A percentile compares a stretch with the other conserved stretches of the same genome.
Evolutionary conservation across 177 flowering plant genomes (phyloP).

Genomic region (Vitis hybrid): DNA sequence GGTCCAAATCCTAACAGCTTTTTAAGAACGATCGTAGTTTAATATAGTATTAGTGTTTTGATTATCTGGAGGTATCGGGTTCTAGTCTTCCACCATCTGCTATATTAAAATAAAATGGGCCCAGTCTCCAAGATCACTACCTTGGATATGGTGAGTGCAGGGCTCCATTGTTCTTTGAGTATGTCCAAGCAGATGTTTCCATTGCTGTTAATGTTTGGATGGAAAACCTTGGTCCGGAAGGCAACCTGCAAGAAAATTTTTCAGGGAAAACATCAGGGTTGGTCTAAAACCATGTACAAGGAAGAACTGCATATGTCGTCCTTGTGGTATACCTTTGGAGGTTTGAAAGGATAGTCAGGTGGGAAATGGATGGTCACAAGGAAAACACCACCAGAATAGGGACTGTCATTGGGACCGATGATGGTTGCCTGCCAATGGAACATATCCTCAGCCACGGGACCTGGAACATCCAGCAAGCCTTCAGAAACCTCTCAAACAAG

Average conservation of each 20-base stretch:
- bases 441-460: conserved; percentile 41
- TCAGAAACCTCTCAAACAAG: neutral
- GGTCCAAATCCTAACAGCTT: neutral
- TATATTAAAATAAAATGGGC: too few species aligned
- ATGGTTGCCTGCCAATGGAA: conserved; percentile 46
- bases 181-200: conserved; percentile 45
- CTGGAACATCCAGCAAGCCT: conserved; percentile 12
- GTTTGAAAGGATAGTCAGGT: conserved; percentile 44
- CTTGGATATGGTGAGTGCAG: conserved; percentile 46
- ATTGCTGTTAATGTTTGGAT: conserved; percentile 42
- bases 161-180: conserved; percentile 48
- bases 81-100: too few species aligned
- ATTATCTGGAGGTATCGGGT: too few species aligned
- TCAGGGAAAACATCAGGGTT: neutral
- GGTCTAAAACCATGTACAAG: neutral
- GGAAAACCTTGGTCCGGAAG: conserved; percentile 40
- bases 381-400: conserved; percentile 40
- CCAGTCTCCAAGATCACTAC: conserved; percentile 5
- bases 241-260: conserved; percentile 27
- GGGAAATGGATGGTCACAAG: conserved; percentile 38
- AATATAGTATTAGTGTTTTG: too few species aligned
- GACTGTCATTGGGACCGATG: conserved; percentile 39
- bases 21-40: too few species aligned
- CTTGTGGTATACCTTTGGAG: conserved; percentile 30
- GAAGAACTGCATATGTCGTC: neutral